These are phyloP conservation scores for Phyllosticta citribraziliensis DNA, from an alignment of 2,329 filamentous ascomycete genomes.

Conservation along the genomic window DNA sequence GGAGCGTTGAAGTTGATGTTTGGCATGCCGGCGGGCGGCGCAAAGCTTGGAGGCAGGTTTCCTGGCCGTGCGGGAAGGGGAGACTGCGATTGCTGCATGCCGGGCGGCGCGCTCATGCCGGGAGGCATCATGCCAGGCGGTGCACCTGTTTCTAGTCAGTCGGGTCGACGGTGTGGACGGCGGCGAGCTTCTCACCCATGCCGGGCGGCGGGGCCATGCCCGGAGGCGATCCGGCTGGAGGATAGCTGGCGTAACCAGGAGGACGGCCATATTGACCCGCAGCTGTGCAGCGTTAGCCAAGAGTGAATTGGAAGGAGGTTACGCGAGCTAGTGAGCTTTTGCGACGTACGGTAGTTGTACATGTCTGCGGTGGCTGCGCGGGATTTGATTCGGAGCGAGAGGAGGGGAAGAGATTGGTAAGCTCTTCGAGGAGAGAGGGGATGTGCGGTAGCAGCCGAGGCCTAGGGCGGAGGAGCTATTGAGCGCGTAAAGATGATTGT, in stretches of 20 bases:
- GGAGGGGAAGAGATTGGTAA: not conserved
- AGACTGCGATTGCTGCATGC: constrained; percentile 64
- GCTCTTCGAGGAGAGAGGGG: not conserved
- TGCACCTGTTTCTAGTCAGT: constrained; percentile 45
- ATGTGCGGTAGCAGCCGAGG: not conserved
- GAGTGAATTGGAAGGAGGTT: not conserved
- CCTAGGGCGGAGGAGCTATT: not conserved
- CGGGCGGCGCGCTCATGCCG: constrained; percentile 68
- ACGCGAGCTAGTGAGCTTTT: constrained; percentile 1
- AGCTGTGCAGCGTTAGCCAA: constrained; percentile 21
- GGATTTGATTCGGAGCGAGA: not conserved
- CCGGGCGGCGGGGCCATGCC: constrained; percentile 72
- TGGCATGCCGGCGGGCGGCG: constrained; percentile 82
- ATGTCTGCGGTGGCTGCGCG: constrained; percentile 17
- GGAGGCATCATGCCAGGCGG: constrained; percentile 59
- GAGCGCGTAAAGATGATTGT: not conserved
- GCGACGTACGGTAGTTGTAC: constrained; percentile 24
- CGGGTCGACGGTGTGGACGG: not conserved
- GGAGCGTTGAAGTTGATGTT: constrained; percentile 98
- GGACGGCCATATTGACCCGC: constrained; percentile 61
- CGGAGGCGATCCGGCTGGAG: constrained; percentile 49
- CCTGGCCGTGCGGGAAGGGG: constrained; percentile 71
- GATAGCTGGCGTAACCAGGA: constrained; percentile 63
- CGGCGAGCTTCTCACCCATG: constrained; percentile 52
- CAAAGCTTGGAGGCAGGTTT: constrained; percentile 73